Evolutionary conservation across 805 yeast species (phyloP), one percentile per base, ranked within the genome.

Genomic region (Candida insectalens): DNA sequence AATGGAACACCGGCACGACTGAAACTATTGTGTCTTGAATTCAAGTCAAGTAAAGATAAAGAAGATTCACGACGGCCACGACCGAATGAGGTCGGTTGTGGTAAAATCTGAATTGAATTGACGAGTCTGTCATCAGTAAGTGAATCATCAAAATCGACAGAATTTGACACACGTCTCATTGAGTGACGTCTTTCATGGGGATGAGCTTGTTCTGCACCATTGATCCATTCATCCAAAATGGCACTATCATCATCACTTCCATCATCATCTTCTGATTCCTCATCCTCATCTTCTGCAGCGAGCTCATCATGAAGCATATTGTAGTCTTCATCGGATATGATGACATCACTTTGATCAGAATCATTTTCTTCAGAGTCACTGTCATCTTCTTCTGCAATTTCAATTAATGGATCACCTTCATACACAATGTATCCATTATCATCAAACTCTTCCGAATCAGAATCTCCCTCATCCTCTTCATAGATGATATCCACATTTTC

Each of bases 401-500:
- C 53, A 30, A 53, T 47, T 13, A 50, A 47, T 33, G 44, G 46
- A 23, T 44, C 45, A 4, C 47, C 51, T 19, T 45, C 51, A 27
- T 36, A 39, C 13, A 45, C 49, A 10, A 41, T 47, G n/a, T 49
- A 59, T 18, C 49, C 60, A 8, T 57, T 58, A 18, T 57, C 65
- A 27, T 49, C 53, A 9, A 54, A 55, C 21, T 57, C 45, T 16
- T 50, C 63, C 4, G 58, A 67, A 10, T 37, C 44, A 20, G 38
- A 39, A 41, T 47, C 25, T 22, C 33, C 33, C n/a, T 36, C 44
- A 29, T 39, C 44, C 19, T 40, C 49, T 60, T 47, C 50, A 23
- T 42, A 54, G 10, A 39, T 57, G 10, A 37, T 46, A 60, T 50
- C 55, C 14, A 41, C 60, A 25, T 38, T 41, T 7, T 36, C 37